Evolutionary conservation across 2,329 filamentous ascomycete genomes (phyloP).

Genomic region (Xylariaceae sp.): DNA sequence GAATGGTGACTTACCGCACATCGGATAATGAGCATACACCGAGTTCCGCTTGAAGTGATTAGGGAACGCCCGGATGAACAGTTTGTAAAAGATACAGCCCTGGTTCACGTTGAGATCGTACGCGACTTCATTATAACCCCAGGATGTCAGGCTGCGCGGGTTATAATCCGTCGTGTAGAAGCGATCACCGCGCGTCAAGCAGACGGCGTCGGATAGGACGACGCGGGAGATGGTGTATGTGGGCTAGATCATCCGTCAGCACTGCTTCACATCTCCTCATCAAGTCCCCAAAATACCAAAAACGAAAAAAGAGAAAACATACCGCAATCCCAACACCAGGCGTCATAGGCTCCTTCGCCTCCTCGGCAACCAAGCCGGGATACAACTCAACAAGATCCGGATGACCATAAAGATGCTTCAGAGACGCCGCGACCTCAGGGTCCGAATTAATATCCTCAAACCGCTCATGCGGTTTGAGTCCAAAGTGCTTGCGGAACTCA

Average conservation of each 20-base stretch:
- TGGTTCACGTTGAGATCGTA: slow-evolving; percentile 71
- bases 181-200: slow-evolving; percentile 71
- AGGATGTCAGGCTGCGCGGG: slow-evolving; percentile 70
- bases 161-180: slow-evolving; percentile 77
- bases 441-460: slow-evolving; percentile 85
- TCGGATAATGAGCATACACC: slow-evolving; percentile 76
- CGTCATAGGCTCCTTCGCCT: slow-evolving; percentile 66
- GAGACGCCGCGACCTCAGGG: slow-evolving; percentile 59
- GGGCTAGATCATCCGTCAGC: slow-evolving; percentile 37
- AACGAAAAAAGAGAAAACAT: slow-evolving; percentile 7
- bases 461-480: slow-evolving; percentile 65
- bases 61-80: slow-evolving; percentile 74
- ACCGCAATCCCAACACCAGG: slow-evolving; percentile 66
- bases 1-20: slow-evolving; percentile 34
- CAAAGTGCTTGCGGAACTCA: slow-evolving; percentile 79
- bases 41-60: slow-evolving; percentile 72
- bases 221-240: slow-evolving; percentile 73
- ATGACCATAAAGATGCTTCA: slow-evolving; percentile 67
- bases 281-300: background rate
- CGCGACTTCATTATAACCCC: slow-evolving; percentile 71
- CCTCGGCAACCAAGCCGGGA: slow-evolving; percentile 70
- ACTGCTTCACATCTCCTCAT: background rate
- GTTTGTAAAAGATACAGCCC: slow-evolving; percentile 79
- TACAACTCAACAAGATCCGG: slow-evolving; percentile 78
- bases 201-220: slow-evolving; percentile 70